These are phyloP conservation scores for Colletotrichum magnum DNA, from an alignment of 2,329 filamentous ascomycete species.

Conservation along the genomic window DNA sequence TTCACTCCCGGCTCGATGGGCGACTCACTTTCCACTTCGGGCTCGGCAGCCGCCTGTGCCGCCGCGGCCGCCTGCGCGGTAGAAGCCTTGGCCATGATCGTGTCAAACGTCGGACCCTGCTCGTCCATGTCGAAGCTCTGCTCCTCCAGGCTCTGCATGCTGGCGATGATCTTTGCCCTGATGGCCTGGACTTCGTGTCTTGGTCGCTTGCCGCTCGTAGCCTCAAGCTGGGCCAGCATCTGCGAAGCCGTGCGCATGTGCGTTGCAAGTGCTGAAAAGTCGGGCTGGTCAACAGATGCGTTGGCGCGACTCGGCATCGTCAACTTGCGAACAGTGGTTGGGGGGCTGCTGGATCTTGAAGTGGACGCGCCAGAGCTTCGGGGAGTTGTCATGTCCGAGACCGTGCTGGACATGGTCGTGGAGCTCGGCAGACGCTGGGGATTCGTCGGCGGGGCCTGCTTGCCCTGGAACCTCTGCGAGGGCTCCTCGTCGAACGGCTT, in stretches of 20 bases:
- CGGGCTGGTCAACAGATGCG: slow-evolving; percentile 76
- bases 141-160: slow-evolving; percentile 90
- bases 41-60: slow-evolving; percentile 55
- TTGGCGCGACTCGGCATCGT: slow-evolving; percentile 70
- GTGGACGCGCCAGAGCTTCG: slow-evolving; percentile 78
- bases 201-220: slow-evolving; percentile 84
- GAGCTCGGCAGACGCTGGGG: slow-evolving; percentile 71
- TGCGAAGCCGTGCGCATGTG: slow-evolving; percentile 91
- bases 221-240: slow-evolving; percentile 87
- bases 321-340: slow-evolving; percentile 71
- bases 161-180: slow-evolving; percentile 88
- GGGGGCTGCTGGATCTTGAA: slow-evolving; percentile 78
- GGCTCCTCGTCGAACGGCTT: slow-evolving; percentile 66
- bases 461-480: slow-evolving; percentile 42
- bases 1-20: slow-evolving; percentile 70
- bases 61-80: slow-evolving; percentile 64
- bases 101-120: slow-evolving; percentile 83
- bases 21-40: slow-evolving; percentile 70
- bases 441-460: slow-evolving; percentile 48
- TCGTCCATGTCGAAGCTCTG: slow-evolving; percentile 83
- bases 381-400: slow-evolving; percentile 74
- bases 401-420: slow-evolving; percentile 69
- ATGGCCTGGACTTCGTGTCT: slow-evolving; percentile 87
- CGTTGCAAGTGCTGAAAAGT: slow-evolving; percentile 85
- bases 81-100: slow-evolving; percentile 82